A percentile compares a stretch with the other conserved stretches of the same genome.
Conservation (phyloP, 108 stramenopile genomes). For the Fragilaria crotonensis region DNA sequence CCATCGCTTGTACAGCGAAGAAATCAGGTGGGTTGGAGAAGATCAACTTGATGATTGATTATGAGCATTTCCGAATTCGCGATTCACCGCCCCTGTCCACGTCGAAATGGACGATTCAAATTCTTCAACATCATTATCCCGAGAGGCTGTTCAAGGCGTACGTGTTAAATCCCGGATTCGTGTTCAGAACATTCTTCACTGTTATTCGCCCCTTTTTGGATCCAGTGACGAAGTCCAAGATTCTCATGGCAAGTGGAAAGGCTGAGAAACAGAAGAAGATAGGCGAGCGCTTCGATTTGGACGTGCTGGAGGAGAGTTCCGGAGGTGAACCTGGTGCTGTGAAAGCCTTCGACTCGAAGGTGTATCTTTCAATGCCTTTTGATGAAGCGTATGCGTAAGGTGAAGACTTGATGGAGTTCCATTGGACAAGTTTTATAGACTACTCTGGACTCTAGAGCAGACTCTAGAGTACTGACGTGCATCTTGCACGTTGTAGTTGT, state of each 20-base stretch:
- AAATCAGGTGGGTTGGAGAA: slow-evolving; percentile 51
- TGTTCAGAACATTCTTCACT: slow-evolving; percentile 81
- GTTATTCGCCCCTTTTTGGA: slow-evolving; percentile 83
- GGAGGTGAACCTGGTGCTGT: slow-evolving; percentile 32
- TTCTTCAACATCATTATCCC: slow-evolving; percentile 86
- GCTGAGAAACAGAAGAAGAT: slow-evolving; percentile 35
- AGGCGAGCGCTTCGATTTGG: slow-evolving; percentile 37
- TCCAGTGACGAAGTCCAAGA: slow-evolving; percentile 76
- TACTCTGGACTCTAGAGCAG: too few relatives aligned
- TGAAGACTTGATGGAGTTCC: too few relatives aligned
- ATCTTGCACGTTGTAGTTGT: too few relatives aligned
- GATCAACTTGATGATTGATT: slow-evolving; percentile 84
- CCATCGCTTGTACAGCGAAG: slow-evolving; percentile 62
- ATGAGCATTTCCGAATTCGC: slow-evolving; percentile 58
- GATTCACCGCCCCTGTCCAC: slow-evolving; percentile 78
- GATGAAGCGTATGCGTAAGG: slow-evolving; percentile 26
- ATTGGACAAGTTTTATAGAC: too few relatives aligned
- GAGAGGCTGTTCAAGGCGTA: slow-evolving; percentile 79
- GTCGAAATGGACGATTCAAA: slow-evolving; percentile 60
- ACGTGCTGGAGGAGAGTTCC: slow-evolving; percentile 46
- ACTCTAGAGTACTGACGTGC: too few relatives aligned
- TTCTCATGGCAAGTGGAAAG: slow-evolving; percentile 56
- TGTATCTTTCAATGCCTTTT: slow-evolving; percentile 66
- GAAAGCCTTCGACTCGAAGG: slow-evolving; percentile 46
- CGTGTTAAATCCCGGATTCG: slow-evolving; percentile 75